A percentile compares a stretch with the other conserved stretches of the same genome.
These are phyloP conservation scores for Trichosporon sp. DNA, from an alignment of 1,284 basidiomycete genomes.

Conservation along the genomic window DNA sequence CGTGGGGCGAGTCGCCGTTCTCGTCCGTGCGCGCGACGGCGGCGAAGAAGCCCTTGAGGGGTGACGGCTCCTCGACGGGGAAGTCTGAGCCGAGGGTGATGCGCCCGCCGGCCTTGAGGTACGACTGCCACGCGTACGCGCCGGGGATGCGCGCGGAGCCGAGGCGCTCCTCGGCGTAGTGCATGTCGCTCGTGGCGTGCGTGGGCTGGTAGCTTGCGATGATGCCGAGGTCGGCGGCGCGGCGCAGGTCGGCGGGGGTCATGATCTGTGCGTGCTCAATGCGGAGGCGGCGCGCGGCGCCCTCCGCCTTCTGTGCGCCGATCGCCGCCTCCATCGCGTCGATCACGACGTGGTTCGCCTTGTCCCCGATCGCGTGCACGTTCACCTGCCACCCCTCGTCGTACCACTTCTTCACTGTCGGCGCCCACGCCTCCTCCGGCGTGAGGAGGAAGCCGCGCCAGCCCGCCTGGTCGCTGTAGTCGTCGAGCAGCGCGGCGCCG, in stretches of 20 bases:
- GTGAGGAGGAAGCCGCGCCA: slow-evolving; percentile 66
- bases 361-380: slow-evolving; percentile 86
- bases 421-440: slow-evolving; percentile 55
- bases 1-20: slow-evolving; percentile 74
- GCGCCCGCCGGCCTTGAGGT: slow-evolving; percentile 58
- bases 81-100: slow-evolving; percentile 86
- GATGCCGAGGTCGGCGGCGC: slow-evolving; percentile 70
- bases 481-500: slow-evolving; percentile 80
- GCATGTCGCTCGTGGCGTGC: slow-evolving; percentile 72
- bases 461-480: slow-evolving; percentile 73
- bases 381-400: slow-evolving; percentile 53
- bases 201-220: slow-evolving; percentile 91
- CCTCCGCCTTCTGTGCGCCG: slow-evolving; percentile 33
- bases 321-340: slow-evolving; percentile 71
- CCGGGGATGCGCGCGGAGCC: slow-evolving; percentile 73
- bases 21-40: slow-evolving; percentile 68
- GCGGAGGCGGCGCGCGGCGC: slow-evolving; percentile 58
- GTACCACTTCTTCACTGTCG: slow-evolving; percentile 62
- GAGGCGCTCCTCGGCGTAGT: slow-evolving; percentile 74
- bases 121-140: slow-evolving; percentile 80
- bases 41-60: slow-evolving; percentile 70
- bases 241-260: slow-evolving; percentile 61
- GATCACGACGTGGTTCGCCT: slow-evolving; percentile 73
- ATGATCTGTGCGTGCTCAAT: slow-evolving; percentile 92
- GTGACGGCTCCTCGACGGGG: slow-evolving; percentile 64